Evolutionary conservation across 2,329 filamentous ascomycete genomes (phyloP), one percentile per base, ranked within the genome.

Genomic region (Aspergillus tubingensis): DNA sequence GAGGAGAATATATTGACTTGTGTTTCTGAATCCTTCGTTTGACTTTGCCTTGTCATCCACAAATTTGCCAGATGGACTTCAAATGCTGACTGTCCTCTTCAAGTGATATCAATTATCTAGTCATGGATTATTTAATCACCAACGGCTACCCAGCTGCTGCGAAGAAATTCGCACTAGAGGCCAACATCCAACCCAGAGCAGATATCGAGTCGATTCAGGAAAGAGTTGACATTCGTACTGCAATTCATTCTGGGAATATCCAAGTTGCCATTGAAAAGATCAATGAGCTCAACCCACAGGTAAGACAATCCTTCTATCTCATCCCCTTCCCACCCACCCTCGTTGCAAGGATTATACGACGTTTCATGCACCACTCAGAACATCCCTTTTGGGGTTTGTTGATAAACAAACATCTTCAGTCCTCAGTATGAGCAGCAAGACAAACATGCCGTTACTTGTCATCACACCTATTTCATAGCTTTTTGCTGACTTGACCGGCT

Each of bases 311-410:
- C 17, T 11, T 48, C 49, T 38, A 43, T 23, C 50, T 44, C 47
- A 32, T 62, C 58, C 44, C 61, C 52, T 50, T 44, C 60, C 51
- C 39, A 23, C 36, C 41, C 57, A 54, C 63, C 54, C 49, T 63
- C 67, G 61, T 81, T 86, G 84, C 85, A 79, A 93, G 95, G 95
- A 99, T 99, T 96, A 96, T 83, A 91, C 83, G 85, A 84, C 68
- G 90, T 84, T 93, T 96, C 94, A 99, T 99, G 95, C 95, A 99
- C 95, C 95, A 99, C 95, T 92, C 95, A 92, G 95, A 98, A 70
- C 67, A 86, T 83, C 83, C 85, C 87, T 88, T 86, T 83, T 83
- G 86, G 87, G 88, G 86, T 80, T 86, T 95, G 95, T 96, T 96
- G 94, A 98, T 82, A 86, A 85, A 81, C 81, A 82, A 80, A 79